Conservation (phyloP, 129 eudicot species). For the sunflower (Helianthus annuus) region DNA sequence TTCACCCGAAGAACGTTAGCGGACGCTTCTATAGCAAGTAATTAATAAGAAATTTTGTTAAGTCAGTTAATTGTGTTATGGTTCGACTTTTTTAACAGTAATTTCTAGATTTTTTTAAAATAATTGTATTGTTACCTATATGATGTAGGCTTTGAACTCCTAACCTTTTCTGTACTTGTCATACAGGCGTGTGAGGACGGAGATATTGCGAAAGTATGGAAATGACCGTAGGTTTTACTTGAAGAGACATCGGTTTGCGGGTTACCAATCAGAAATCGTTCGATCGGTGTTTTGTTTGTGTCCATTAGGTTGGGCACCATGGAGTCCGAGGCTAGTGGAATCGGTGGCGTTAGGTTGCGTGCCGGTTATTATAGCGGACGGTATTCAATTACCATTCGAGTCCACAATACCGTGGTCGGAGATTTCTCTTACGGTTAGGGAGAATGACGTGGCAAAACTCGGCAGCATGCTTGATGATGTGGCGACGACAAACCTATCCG, state of each 20-base stretch:
- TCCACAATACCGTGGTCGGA: slow-evolving; percentile 71
- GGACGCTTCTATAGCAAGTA: slow-evolving; percentile 97
- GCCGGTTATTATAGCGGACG: slow-evolving; percentile 90
- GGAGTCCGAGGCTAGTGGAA: slow-evolving; percentile 93
- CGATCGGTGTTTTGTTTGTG: slow-evolving; percentile 80
- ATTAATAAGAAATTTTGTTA: background rate
- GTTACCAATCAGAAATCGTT: slow-evolving; percentile 79
- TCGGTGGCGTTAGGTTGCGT: slow-evolving; percentile 89
- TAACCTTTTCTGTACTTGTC: background rate
- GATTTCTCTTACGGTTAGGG: slow-evolving; percentile 72
- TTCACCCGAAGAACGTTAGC: slow-evolving; percentile 87
- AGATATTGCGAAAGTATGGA: slow-evolving; percentile 61
- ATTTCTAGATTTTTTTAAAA: no score
- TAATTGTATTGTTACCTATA: no score
- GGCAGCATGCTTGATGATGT: slow-evolving; percentile 67
- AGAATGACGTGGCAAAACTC: slow-evolving; percentile 57
- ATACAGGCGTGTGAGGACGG: slow-evolving; percentile 74
- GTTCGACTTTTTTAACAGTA: no score
- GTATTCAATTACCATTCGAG: slow-evolving; percentile 67
- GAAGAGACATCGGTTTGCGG: slow-evolving; percentile 64
- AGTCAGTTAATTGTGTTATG: no score
- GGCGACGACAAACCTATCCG: slow-evolving; percentile 62
- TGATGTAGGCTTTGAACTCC: no score
- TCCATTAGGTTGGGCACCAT: slow-evolving; percentile 98
- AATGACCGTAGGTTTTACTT: slow-evolving; percentile 67